phyloP scores from a whole-genome alignment of 139 green algal genomes.

The Diplosphaera chodatii region DNA sequence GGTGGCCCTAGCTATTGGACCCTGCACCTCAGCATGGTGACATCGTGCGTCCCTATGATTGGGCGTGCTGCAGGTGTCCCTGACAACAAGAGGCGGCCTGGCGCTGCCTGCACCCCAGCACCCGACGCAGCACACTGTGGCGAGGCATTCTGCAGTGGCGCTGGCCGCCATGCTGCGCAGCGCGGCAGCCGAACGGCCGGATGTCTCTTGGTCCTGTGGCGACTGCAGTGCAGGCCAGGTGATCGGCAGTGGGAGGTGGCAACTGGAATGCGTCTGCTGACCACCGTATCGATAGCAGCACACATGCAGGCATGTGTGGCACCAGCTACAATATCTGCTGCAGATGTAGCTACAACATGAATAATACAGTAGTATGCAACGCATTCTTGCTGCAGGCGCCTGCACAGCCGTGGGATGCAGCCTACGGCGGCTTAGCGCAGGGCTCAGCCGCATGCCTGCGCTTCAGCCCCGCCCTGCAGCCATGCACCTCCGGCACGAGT shows the following conservation, averaged over 20 bases:
- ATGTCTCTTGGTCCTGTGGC: neutral
- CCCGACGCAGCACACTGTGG: neutral
- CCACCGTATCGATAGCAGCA: too few species aligned
- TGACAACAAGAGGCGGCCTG: neutral
- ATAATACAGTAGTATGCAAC: too few species aligned
- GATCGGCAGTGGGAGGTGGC: too few species aligned
- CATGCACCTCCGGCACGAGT: too few species aligned
- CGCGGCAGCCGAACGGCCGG: neutral
- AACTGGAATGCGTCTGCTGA: too few species aligned
- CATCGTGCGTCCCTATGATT: too few species aligned
- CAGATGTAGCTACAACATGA: too few species aligned
- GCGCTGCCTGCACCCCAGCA: neutral
- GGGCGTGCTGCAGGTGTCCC: neutral
- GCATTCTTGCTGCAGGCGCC: neutral
- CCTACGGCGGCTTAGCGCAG: neutral
- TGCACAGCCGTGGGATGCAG: neutral
- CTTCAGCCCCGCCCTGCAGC: neutral
- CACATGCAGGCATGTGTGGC: too few species aligned
- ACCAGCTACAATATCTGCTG: neutral
- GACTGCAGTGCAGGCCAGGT: neutral
- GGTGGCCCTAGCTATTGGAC: too few species aligned
- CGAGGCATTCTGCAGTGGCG: neutral
- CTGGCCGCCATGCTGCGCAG: conserved; percentile 1
- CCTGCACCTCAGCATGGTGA: too few species aligned
- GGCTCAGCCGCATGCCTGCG: neutral